Evolutionary conservation across 306 rosid genomes (phyloP).

Genomic region (Pachyrhizus erosus): DNA sequence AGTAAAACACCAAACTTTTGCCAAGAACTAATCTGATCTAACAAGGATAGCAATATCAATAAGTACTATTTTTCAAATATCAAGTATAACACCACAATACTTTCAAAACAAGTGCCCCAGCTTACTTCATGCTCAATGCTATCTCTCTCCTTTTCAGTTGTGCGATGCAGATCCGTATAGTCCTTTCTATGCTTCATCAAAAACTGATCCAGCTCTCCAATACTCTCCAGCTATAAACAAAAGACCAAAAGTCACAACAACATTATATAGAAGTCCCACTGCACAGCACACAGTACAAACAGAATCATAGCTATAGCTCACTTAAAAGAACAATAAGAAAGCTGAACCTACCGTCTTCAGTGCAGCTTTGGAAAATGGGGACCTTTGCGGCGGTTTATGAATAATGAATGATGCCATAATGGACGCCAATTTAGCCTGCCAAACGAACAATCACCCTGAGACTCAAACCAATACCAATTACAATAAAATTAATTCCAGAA

Average conservation of each 20-base stretch:
- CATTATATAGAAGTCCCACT: background rate
- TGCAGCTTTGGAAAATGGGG: constrained; percentile 78
- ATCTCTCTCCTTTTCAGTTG: constrained; percentile 94
- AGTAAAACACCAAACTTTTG: constrained; percentile 13
- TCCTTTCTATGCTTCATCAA: constrained; percentile 90
- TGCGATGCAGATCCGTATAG: constrained; percentile 88
- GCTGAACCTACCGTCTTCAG: constrained; percentile 71
- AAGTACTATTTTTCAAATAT: constrained; percentile 25
- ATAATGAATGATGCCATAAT: constrained; percentile 87
- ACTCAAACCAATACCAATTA: background rate
- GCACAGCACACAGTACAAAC: constrained; percentile 22
- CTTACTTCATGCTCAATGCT: constrained; percentile 97
- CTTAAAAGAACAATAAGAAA: constrained; percentile 6
- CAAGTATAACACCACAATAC: constrained; percentile 7
- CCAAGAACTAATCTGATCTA: constrained; percentile 2
- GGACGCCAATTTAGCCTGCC: constrained; percentile 88
- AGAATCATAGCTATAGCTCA: background rate
- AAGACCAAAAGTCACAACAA: constrained; percentile 29
- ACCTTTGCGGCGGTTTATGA: constrained; percentile 79
- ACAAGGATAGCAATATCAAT: constrained; percentile 15
- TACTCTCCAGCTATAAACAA: constrained; percentile 77
- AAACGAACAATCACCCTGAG: constrained; percentile 27
- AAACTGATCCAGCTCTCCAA: constrained; percentile 80
- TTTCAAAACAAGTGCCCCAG: constrained; percentile 41
- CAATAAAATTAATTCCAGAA: constrained; percentile 5